A percentile compares a stretch with the other conserved stretches of the same genome.
phyloP scores from a whole-genome alignment of 192 early-diverging fungal genomes.

The Chytriomyces confervae region DNA sequence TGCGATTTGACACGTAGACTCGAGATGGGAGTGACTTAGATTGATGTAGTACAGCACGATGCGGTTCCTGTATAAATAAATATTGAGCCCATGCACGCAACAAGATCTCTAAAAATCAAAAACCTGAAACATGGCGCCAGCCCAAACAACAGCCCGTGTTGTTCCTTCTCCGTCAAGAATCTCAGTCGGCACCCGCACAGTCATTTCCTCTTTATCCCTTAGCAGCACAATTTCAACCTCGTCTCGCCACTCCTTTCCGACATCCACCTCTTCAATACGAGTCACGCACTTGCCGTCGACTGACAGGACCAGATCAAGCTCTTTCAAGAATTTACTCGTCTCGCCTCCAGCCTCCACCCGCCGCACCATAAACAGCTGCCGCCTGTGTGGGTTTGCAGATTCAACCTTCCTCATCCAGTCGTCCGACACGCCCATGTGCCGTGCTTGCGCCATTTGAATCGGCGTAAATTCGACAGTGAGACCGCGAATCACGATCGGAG shows the following conservation, averaged over 20 bases:
- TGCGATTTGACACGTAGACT: conserved; percentile 51
- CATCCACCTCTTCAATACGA: conserved; percentile 44
- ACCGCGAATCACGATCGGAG: conserved; percentile 40
- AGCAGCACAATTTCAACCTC: conserved; percentile 57
- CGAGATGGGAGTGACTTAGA: conserved; percentile 44
- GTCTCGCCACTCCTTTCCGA: conserved; percentile 35
- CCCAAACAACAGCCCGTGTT: conserved; percentile 78
- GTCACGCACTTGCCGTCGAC: conserved; percentile 47
- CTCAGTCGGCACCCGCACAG: conserved; percentile 69
- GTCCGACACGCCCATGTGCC: conserved; percentile 57
- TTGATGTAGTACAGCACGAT: conserved; percentile 56
- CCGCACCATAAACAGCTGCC: conserved; percentile 57
- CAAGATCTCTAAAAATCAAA: neutral
- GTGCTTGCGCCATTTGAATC: conserved; percentile 51
- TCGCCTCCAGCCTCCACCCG: conserved; percentile 47
- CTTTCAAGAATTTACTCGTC: conserved; percentile 48
- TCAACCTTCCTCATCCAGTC: conserved; percentile 56
- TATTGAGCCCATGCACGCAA: neutral
- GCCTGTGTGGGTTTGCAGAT: conserved; percentile 40
- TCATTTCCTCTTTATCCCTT: conserved; percentile 73
- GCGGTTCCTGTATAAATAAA: conserved; percentile 47
- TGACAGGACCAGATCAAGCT: conserved; percentile 57
- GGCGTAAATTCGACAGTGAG: conserved; percentile 55
- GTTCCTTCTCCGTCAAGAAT: conserved; percentile 50
- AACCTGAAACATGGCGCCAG: conserved; percentile 78